Conservation (phyloP, 768 basidiomycete genomes). For the Boletus pseudo-olivaceus region DNA sequence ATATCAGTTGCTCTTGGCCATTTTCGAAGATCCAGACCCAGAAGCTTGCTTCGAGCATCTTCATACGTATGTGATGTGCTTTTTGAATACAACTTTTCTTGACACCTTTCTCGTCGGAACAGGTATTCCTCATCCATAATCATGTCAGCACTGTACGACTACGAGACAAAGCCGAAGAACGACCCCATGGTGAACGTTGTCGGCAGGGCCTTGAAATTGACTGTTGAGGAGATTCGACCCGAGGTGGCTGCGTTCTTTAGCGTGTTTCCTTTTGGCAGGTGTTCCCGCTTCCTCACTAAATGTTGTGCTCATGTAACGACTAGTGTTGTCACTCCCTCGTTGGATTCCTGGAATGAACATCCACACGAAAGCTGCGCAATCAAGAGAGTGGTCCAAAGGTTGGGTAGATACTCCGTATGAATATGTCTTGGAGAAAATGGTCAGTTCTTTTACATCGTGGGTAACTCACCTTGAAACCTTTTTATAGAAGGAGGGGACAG, state of each 20-base stretch:
- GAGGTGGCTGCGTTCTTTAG: conserved; percentile 19
- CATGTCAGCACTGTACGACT: conserved; percentile 32
- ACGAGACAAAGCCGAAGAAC: conserved; percentile 26
- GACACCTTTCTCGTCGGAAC: not conserved
- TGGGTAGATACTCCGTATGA: conserved; percentile 24
- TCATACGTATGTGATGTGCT: conserved; percentile 8
- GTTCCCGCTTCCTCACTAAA: not conserved
- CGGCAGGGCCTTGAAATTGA: conserved; percentile 24
- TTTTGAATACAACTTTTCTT: not conserved
- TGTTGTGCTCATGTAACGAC: conserved; percentile 10
- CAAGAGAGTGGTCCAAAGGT: conserved; percentile 13
- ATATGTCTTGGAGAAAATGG: conserved; percentile 11
- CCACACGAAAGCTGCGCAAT: conserved; percentile 20
- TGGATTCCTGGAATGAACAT: conserved; percentile 32
- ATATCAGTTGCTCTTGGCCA: conserved; percentile 25
- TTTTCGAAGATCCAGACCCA: conserved; percentile 24
- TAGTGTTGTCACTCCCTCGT: conserved; percentile 23
- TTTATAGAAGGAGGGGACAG: conserved; percentile 9
- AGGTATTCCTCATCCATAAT: conserved; percentile 29
- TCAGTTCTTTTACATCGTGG: not conserved
- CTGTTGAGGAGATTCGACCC: conserved; percentile 21
- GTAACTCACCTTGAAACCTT: not conserved
- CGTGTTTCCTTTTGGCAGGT: conserved; percentile 9
- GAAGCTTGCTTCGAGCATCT: conserved; percentile 20
- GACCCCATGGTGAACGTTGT: conserved; percentile 29